Base-by-base conservation (phyloP, 2,329 filamentous ascomycete species). In the Colletotrichum tanaceti region DNA sequence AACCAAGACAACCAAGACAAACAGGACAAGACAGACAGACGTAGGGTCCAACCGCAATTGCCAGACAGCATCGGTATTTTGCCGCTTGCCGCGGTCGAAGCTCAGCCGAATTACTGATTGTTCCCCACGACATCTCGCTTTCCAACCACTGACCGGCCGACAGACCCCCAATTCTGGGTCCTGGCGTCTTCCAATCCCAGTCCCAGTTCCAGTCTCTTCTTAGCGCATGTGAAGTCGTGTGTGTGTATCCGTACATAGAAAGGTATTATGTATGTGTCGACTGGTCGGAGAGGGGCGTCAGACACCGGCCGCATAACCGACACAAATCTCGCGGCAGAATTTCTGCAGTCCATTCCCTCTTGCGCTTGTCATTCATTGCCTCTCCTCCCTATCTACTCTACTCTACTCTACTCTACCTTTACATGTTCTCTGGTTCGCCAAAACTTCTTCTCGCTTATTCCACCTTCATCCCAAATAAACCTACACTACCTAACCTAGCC, bases 181-280 rank as follows among this genome's bases (percentile, higher is more conserved):
- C 54, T 24, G 49, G 32, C 32, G 28, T 32, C 9, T 32, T 32
- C 28, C 5, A 28, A 5, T 28, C 28, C 28, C 32, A 35, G 32
- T 10, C 32, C 32, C 32, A 35, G 32, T 32, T 7, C 28, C 43
- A 55, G 28, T 41, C 38, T 60, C 57, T 65, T 68, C 57, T 65
- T 68, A 65, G 65, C 62, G 65, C 65, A 65, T 68, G 65, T 55
- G 62, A 68, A 46, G 55, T 65, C 65, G 55, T 7, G 32, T 35
- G 32, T 35, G 32, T 10, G n/a, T n/a, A n/a, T n/a, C n/a, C n/a
- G n/a, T n/a, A n/a, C n/a, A n/a, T n/a, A n/a, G n/a, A n/a, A n/a
- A n/a, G n/a, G n/a, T n/a, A n/a, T n/a, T n/a, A 9, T 32, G 32
- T 32, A 2, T 32, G 66, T 55, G 62, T 43, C 50, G 41, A 41